A percentile compares a stretch with the other conserved stretches of the same genome.
phyloP scores from a whole-genome alignment of 2,329 filamentous ascomycete genomes.

The Fusarium luffae region DNA sequence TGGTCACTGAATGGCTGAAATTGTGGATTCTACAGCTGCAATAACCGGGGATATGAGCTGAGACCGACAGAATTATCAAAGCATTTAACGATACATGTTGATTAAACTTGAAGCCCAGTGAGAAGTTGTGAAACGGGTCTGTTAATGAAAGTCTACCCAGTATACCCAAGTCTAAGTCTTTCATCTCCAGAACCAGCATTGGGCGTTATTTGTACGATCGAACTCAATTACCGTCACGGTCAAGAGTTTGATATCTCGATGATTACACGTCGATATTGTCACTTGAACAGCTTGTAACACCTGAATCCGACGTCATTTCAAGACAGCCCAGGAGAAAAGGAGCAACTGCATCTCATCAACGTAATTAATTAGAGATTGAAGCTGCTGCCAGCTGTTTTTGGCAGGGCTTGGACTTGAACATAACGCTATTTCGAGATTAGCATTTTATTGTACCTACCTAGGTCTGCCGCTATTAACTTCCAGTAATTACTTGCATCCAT shows the following conservation, averaged over 20 bases:
- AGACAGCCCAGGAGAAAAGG: not conserved
- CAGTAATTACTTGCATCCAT: not conserved
- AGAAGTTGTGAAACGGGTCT: not conserved
- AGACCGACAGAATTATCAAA: slow-evolving; percentile 1
- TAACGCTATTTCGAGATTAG: not conserved
- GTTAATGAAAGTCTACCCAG: not conserved
- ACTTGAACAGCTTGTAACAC: not conserved
- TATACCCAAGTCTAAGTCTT: not conserved
- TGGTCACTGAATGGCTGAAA: slow-evolving; percentile 20
- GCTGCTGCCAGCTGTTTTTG: not conserved
- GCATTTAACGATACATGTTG: not conserved
- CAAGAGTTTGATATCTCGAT: not conserved
- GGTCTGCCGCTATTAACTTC: not conserved
- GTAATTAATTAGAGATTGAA: not conserved
- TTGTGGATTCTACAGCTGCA: slow-evolving; percentile 12
- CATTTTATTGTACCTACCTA: not conserved
- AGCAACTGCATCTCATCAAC: not conserved
- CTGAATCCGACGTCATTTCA: slow-evolving; percentile 1
- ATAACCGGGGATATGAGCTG: slow-evolving; percentile 15
- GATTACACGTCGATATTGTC: not conserved
- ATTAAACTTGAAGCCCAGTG: not conserved
- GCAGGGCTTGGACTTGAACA: not conserved
- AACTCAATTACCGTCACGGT: not conserved
- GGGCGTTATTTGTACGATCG: not conserved
- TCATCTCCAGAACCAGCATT: not conserved